Percentiles rank a stretch among this genome's conserved stretches.
phyloP scores from a whole-genome alignment of 208 protist genomes.

The Leishmania mexicana region DNA sequence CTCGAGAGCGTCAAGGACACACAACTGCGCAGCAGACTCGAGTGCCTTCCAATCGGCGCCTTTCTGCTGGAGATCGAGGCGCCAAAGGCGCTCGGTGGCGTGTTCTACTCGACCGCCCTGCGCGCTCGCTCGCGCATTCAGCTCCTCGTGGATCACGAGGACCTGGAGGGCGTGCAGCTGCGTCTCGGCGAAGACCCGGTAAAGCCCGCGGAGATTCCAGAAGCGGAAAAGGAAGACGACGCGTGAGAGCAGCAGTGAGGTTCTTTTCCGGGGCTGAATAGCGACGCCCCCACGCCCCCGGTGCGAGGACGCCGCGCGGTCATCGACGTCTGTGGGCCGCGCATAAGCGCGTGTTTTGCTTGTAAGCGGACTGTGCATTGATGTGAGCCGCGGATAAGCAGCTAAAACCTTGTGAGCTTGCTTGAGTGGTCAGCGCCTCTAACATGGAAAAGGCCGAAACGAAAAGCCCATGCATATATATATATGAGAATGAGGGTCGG shows the following conservation, averaged over 20 bases:
- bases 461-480: background rate
- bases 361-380: background rate
- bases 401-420: background rate
- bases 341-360: background rate
- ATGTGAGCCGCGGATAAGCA: background rate
- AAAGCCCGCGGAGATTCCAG: background rate
- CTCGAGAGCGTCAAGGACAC: slow-evolving; percentile 63
- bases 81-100: slow-evolving; percentile 31
- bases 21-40: slow-evolving; percentile 38
- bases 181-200: slow-evolving; percentile 53
- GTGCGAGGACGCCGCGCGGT: background rate
- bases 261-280: background rate
- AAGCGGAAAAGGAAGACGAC: background rate
- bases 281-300: background rate
- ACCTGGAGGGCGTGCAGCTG: slow-evolving; percentile 79
- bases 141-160: slow-evolving; percentile 82
- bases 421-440: background rate
- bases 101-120: slow-evolving; percentile 69
- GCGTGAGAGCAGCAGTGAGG: background rate
- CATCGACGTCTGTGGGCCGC: background rate
- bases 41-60: slow-evolving; percentile 59
- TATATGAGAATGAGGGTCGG: too few relatives aligned
- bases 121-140: slow-evolving; percentile 72
- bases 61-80: slow-evolving; percentile 59
- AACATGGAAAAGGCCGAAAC: background rate